Conservation (phyloP, 2,329 filamentous ascomycete genomes). For the Pseudomassariella vexata region DNA sequence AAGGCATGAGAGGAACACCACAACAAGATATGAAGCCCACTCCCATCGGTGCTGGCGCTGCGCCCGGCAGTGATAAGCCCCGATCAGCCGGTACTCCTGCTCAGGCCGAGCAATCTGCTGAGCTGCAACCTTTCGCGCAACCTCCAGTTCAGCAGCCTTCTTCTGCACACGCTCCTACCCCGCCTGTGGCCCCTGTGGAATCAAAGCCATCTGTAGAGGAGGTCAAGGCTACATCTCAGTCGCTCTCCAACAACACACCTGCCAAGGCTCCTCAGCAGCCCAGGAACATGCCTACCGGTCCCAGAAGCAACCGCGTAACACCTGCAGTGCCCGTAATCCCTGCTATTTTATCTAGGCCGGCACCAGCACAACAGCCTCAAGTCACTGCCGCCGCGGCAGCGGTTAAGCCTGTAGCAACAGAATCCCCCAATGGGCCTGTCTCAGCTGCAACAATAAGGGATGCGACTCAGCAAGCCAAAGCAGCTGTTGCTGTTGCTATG, state of each 20-base stretch:
- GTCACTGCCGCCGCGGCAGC: slow-evolving; percentile 19
- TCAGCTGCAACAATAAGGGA: slow-evolving; percentile 48
- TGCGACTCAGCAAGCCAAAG: slow-evolving; percentile 68
- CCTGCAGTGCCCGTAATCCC: slow-evolving; percentile 61
- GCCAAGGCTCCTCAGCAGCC: slow-evolving; percentile 26
- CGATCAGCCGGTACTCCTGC: slow-evolving; percentile 38
- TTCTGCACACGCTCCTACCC: slow-evolving; percentile 48
- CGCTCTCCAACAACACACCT: slow-evolving; percentile 33
- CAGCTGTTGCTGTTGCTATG: slow-evolving; percentile 76
- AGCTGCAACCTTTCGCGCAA: slow-evolving; percentile 47
- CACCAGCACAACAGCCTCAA: slow-evolving; percentile 13
- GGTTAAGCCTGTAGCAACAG: slow-evolving; percentile 31
- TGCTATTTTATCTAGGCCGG: slow-evolving; percentile 26
- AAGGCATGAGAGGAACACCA: slow-evolving; percentile 24
- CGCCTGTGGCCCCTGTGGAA: slow-evolving; percentile 60
- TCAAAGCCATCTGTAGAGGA: slow-evolving; percentile 59
- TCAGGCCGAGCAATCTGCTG: slow-evolving; percentile 39
- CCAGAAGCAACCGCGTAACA: slow-evolving; percentile 49
- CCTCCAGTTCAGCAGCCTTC: slow-evolving; percentile 37
- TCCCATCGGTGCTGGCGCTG: slow-evolving; percentile 46
- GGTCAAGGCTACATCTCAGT: slow-evolving; percentile 48
- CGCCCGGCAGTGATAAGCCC: slow-evolving; percentile 40
- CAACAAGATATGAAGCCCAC: slow-evolving; percentile 39
- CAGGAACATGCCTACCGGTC: slow-evolving; percentile 40
- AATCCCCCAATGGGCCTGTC: slow-evolving; percentile 28